phyloP scores from a whole-genome alignment of 2,329 filamentous ascomycete genomes.

The Ophiostoma populinum region DNA sequence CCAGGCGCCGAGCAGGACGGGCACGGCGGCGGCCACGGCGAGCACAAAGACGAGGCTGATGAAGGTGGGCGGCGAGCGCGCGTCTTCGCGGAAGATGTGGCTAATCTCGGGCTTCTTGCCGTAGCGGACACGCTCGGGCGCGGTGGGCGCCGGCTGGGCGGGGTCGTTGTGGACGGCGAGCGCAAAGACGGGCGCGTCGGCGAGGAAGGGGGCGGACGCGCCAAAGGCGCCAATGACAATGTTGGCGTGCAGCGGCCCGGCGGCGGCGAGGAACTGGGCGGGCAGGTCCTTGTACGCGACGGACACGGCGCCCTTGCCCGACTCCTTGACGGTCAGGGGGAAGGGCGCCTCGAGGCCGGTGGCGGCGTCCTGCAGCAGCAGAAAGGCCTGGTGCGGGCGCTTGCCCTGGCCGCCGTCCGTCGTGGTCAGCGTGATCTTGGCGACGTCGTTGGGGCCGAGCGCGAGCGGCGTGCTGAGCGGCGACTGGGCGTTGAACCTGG shows the following conservation, averaged over 20 bases:
- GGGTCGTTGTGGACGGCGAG: conserved; percentile 49
- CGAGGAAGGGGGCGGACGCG: conserved; percentile 46
- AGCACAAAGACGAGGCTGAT: conserved; percentile 64
- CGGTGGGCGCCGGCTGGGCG: conserved; percentile 35
- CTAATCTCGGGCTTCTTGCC: conserved; percentile 70
- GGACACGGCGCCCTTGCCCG: conserved; percentile 69
- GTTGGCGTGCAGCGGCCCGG: conserved; percentile 56
- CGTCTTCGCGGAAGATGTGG: conserved; percentile 73
- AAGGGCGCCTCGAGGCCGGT: conserved; percentile 78
- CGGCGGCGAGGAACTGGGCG: conserved; percentile 54
- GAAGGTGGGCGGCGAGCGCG: conserved; percentile 62
- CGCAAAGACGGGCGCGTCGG: conserved; percentile 45
- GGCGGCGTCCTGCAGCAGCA: conserved; percentile 57
- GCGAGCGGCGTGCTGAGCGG: conserved; percentile 46
- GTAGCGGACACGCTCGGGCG: conserved; percentile 61
- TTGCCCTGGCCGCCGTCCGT: conserved; percentile 63
- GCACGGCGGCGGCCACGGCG: conserved; percentile 56
- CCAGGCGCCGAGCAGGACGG: conserved; percentile 55
- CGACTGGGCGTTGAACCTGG: conserved; percentile 40
- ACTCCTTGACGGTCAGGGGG: conserved; percentile 68
- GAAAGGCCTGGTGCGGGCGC: conserved; percentile 85
- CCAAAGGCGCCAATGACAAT: conserved; percentile 81
- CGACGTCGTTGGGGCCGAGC: conserved; percentile 49
- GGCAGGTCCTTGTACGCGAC: conserved; percentile 84
- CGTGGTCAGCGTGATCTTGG: conserved; percentile 70